These are phyloP conservation scores for Candida dajiaensis DNA, from an alignment of 805 yeast species.

Conservation along the genomic window DNA sequence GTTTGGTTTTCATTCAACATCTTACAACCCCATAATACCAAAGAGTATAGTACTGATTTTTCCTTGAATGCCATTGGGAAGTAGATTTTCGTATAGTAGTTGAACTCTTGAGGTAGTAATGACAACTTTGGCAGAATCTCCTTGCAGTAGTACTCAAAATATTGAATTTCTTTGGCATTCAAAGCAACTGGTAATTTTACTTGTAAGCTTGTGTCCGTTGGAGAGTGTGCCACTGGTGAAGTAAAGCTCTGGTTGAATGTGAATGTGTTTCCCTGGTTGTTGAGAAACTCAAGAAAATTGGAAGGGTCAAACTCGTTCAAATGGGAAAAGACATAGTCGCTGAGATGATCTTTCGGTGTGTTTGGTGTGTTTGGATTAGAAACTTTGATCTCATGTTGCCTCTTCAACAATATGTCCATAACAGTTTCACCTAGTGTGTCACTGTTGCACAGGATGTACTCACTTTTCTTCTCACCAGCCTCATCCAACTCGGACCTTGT, in stretches of 20 bases:
- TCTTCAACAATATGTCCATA: constrained; percentile 2
- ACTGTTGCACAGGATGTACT: constrained; percentile 8
- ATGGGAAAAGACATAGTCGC: constrained; percentile 5
- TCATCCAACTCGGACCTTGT: constrained; percentile 1
- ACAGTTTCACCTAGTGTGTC: constrained; percentile 6
- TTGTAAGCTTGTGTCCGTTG: constrained; percentile 18
- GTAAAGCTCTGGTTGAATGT: constrained; percentile 7
- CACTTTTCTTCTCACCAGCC: background rate
- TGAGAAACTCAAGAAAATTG: background rate
- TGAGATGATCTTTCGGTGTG: background rate
- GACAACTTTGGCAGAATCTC: constrained; percentile 37
- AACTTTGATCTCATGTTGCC: background rate
- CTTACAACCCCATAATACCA: constrained; percentile 50
- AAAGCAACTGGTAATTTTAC: constrained; percentile 23
- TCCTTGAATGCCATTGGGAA: constrained; percentile 39
- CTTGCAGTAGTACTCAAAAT: constrained; percentile 39
- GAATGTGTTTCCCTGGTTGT: background rate
- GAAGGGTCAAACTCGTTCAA: constrained; percentile 4
- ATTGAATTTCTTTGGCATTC: constrained; percentile 31
- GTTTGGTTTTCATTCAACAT: constrained; percentile 7
- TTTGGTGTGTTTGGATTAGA: background rate
- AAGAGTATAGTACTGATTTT: constrained; percentile 36
- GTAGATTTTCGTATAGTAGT: constrained; percentile 40
- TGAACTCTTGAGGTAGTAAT: constrained; percentile 34
- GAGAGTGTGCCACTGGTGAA: constrained; percentile 2